These are phyloP conservation scores for Trichomonascus vanleenenianus DNA, from an alignment of 805 yeast genomes.

Conservation along the genomic window DNA sequence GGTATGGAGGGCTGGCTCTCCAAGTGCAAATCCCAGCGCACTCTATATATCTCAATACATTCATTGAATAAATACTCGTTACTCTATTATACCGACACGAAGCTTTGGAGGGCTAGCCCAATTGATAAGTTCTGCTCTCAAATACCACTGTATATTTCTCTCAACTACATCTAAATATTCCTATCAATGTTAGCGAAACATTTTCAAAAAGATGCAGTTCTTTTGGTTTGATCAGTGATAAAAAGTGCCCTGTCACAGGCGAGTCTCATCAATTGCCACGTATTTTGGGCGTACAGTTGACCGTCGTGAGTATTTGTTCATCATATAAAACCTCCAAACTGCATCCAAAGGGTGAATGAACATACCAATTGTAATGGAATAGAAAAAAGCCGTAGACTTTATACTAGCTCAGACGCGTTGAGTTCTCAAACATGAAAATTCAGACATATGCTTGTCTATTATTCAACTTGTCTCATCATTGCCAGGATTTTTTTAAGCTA, in stretches of 20 bases:
- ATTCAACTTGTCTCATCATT: conserved; percentile 60
- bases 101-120: no score
- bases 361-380: conserved; percentile 10
- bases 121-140: no score
- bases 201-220: neutral
- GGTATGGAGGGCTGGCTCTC: no score
- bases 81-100: no score
- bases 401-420: conserved; percentile 47
- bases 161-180: neutral
- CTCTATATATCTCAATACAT: no score
- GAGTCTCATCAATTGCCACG: conserved; percentile 59
- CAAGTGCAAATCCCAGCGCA: no score
- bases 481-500: conserved; percentile 28
- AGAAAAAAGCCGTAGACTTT: neutral
- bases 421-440: conserved; percentile 54
- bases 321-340: neutral
- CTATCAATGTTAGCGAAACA: neutral
- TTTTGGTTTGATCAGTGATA: conserved; percentile 22
- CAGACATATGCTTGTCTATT: conserved; percentile 99
- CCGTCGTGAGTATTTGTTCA: conserved; percentile 51
- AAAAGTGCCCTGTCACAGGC: conserved; percentile 78
- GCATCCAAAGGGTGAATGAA: conserved; percentile 1
- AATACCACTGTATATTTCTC: no score
- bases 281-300: conserved; percentile 49
- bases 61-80: no score